phyloP scores from a whole-genome alignment of 257 asterid species.

The Scutellaria barbata region DNA sequence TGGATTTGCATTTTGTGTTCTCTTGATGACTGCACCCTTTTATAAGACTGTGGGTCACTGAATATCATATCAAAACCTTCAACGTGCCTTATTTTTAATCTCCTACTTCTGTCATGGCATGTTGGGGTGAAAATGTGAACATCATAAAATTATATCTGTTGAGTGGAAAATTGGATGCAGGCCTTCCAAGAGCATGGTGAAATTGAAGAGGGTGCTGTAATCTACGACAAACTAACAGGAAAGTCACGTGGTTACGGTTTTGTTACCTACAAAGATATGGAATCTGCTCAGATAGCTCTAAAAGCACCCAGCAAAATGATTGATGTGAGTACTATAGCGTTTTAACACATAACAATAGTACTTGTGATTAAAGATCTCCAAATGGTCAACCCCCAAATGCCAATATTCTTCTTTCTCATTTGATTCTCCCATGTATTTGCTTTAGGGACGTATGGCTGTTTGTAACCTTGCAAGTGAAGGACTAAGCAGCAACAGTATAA shows the following conservation, averaged over 20 bases:
- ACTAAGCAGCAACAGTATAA: conserved; percentile 48
- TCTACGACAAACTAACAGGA: conserved; percentile 71
- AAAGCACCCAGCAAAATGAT: conserved; percentile 79
- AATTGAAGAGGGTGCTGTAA: conserved; percentile 86
- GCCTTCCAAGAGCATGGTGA: conserved; percentile 86
- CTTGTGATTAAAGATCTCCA: background rate
- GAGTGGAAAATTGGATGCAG: conserved; percentile 46
- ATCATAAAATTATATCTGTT: conserved; percentile 20
- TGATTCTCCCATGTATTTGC: conserved; percentile 31
- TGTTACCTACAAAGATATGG: conserved; percentile 73
- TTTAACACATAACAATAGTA: background rate
- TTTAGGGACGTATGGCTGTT: conserved; percentile 89
- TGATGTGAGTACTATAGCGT: conserved; percentile 54
- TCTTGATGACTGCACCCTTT: conserved; percentile 39
- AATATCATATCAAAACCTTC: conserved; percentile 18
- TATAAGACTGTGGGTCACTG: conserved; percentile 30
- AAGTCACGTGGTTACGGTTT: conserved; percentile 84
- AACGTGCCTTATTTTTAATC: conserved; percentile 20
- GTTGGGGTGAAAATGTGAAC: conserved; percentile 21
- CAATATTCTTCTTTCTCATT: background rate
- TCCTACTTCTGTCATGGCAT: background rate
- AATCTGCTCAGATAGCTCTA: conserved; percentile 76
- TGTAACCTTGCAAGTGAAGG: conserved; percentile 89
- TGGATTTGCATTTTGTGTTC: conserved; percentile 47
- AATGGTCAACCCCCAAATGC: background rate